phyloP scores from a whole-genome alignment of 192 early-diverging fungal species.

The Chytriomyces confervae region DNA sequence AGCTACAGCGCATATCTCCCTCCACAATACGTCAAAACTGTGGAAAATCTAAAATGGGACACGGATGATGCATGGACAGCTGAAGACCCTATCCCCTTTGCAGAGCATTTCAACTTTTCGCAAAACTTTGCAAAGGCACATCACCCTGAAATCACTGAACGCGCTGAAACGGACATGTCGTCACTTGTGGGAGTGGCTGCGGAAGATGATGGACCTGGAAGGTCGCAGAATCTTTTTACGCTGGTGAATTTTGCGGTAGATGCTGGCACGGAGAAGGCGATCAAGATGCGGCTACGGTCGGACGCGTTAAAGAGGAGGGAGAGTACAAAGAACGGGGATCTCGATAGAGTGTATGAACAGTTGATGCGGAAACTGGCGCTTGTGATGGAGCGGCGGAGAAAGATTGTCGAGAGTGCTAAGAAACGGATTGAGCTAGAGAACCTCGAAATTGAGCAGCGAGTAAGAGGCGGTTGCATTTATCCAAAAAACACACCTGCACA shows the following conservation, averaged over 20 bases:
- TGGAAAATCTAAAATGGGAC: not conserved
- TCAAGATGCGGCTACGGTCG: conserved; percentile 25
- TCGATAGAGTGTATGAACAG: not conserved
- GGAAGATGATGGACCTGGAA: not conserved
- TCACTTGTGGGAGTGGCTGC: not conserved
- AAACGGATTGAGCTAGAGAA: conserved; percentile 17
- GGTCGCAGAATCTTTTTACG: not conserved
- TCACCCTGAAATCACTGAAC: not conserved
- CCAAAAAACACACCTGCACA: not conserved
- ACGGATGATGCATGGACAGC: not conserved
- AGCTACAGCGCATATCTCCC: conserved; percentile 45
- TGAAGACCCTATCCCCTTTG: conserved; percentile 51
- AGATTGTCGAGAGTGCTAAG: conserved; percentile 6
- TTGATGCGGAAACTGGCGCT: conserved; percentile 26
- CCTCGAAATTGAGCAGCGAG: conserved; percentile 18
- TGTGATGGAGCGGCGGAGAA: conserved; percentile 3
- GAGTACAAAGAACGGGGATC: not conserved
- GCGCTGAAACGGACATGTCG: no score
- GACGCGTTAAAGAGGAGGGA: not conserved
- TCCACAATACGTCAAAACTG: conserved; percentile 36
- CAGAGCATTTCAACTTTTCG: conserved; percentile 43
- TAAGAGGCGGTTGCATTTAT: not conserved
- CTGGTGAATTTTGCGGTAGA: conserved; percentile 25
- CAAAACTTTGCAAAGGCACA: conserved; percentile 23
- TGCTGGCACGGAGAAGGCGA: conserved; percentile 4